These are phyloP conservation scores for Rhinocladiella similis DNA, from an alignment of 2,329 filamentous ascomycete genomes.

Conservation along the genomic window DNA sequence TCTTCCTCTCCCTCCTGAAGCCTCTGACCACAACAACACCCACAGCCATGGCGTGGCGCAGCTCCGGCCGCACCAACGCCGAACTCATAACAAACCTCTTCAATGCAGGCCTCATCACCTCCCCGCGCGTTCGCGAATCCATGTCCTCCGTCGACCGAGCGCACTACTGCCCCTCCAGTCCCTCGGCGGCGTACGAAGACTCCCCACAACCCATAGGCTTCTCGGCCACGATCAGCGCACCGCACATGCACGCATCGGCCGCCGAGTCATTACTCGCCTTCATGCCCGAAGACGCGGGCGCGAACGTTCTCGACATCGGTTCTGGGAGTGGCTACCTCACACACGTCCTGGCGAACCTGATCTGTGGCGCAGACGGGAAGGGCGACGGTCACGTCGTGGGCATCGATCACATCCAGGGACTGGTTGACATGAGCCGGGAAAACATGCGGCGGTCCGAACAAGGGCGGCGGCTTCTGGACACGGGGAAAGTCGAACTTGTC, in stretches of 20 bases:
- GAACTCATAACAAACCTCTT: constrained; percentile 78
- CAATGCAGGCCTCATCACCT: constrained; percentile 70
- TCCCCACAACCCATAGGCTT: constrained; percentile 69
- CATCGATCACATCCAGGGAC: constrained; percentile 69
- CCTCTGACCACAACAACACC: neutral
- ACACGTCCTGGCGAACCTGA: constrained; percentile 80
- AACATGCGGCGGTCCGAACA: constrained; percentile 67
- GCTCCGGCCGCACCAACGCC: constrained; percentile 71
- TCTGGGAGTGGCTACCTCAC: constrained; percentile 82
- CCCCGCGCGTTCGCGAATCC: constrained; percentile 70
- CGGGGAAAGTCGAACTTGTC: constrained; percentile 69
- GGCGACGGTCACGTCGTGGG: constrained; percentile 63
- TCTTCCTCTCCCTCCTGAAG: neutral
- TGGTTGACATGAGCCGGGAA: constrained; percentile 61
- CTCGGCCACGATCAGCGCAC: constrained; percentile 68
- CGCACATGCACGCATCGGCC: constrained; percentile 71
- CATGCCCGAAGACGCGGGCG: constrained; percentile 51
- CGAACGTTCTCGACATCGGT: constrained; percentile 70
- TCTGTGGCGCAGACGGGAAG: constrained; percentile 36
- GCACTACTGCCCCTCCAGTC: constrained; percentile 59
- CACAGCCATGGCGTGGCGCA: constrained; percentile 81
- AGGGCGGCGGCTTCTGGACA: constrained; percentile 61
- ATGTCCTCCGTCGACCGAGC: constrained; percentile 87
- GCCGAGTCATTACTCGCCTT: constrained; percentile 62
- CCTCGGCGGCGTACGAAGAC: constrained; percentile 66